Base-by-base conservation (phyloP, 2,329 filamentous ascomycete species). In the Colletotrichum horii region DNA sequence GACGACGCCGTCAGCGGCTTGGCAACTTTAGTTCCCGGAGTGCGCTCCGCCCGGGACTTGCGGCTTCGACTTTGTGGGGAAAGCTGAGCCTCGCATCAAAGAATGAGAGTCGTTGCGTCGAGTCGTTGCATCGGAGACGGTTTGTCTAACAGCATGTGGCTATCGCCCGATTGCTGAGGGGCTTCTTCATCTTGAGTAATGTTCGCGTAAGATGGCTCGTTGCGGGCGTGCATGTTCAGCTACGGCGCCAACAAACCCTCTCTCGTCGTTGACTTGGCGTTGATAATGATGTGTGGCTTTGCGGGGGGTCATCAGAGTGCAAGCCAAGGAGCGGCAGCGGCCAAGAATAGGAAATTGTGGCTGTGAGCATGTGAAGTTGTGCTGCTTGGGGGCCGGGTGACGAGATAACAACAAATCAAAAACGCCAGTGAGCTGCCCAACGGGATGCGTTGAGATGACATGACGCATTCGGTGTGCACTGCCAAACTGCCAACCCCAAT, bases 281-380 rank as follows among this genome's bases (percentile, higher is more conserved):
- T 22, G 28, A 34, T 43, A 56, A 74, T 69, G 69, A 72, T 68
- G 64, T 60, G 74, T 75, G 68, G 65, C 74, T 76, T 73, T 24
- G 64, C 58, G 28, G 43, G 28, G 43, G 36, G 74, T 74, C 74
- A 74, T 34, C 58, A 58, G 74, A 24, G 48, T 16, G 43, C 24
- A 26, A 48, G 66, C 71, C 66, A 72, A 75, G 73, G 3, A 1
- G 43, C n/a, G n/a, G n/a, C n/a, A n/a, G 28, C 19, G 52, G 61
- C 60, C 60, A 30, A 71, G 36, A 65, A 15, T 22, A n/a, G 16
- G 14, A 30, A 1, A 52, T 52, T 65, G 64, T 73, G 73, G 73
- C 73, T 73, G 70, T 65, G 73, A 48, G 56, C 73, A 73, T 75
- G 73, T 75, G 70, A 75, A 73, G 61, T 24, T 38, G n/a, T 14